Percentiles rank a stretch among this genome's conserved stretches.
Evolutionary conservation across 805 yeast species (phyloP).

Genomic region (Candida boidinii): DNA sequence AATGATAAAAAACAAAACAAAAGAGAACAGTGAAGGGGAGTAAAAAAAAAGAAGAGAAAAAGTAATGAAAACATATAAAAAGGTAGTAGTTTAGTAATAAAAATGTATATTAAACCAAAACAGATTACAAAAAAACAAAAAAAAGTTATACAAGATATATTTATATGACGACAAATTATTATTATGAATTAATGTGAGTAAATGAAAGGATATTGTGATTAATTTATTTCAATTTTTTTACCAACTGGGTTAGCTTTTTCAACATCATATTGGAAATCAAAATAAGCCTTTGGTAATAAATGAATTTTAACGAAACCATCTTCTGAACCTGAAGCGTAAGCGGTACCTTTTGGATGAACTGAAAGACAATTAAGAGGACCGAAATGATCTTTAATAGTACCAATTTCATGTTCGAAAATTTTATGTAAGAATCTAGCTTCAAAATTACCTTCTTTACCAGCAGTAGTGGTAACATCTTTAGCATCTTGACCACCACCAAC

Average conservation of each 20-base stretch:
- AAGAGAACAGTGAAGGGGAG: too few relatives aligned
- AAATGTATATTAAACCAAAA: too few relatives aligned
- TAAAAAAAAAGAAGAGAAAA: too few relatives aligned
- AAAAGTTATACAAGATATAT: too few relatives aligned
- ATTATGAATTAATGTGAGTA: too few relatives aligned
- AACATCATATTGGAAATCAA: conserved; percentile 87
- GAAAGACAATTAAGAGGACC: conserved; percentile 96
- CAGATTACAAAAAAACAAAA: too few relatives aligned
- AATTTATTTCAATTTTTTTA: conserved; percentile 1
- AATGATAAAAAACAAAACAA: too few relatives aligned
- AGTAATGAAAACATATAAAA: too few relatives aligned
- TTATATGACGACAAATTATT: too few relatives aligned
- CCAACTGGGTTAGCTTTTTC: conserved; percentile 64
- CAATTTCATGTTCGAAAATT: conserved; percentile 90
- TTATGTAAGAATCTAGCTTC: conserved; percentile 96
- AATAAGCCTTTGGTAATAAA: conserved; percentile 86
- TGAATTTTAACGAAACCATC: conserved; percentile 96
- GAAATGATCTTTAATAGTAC: conserved; percentile 96
- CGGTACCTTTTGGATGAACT: conserved; percentile 87
- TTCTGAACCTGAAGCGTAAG: conserved; percentile 97
- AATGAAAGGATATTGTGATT: too few relatives aligned
- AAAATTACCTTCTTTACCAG: conserved; percentile 88
- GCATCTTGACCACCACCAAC: conserved; percentile 99
- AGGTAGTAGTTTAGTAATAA: too few relatives aligned
- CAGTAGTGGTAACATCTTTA: conserved; percentile 95